Evolutionary conservation across 306 rosid genomes (phyloP).

Genomic region (Trifolium repens): DNA sequence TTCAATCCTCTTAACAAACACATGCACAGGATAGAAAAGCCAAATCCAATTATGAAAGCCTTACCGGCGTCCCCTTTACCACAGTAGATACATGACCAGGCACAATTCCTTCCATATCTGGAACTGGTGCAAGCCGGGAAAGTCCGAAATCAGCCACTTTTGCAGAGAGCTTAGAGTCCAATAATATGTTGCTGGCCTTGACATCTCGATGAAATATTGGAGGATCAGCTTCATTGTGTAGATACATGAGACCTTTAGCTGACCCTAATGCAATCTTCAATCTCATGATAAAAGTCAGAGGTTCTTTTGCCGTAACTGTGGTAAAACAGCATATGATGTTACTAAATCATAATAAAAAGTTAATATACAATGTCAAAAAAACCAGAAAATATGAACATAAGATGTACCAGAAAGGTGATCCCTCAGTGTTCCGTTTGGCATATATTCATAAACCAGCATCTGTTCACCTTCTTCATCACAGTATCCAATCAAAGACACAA

Average conservation of each 20-base stretch:
- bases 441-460: conserved; percentile 95
- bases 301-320: conserved; percentile 61
- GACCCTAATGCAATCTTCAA: conserved; percentile 79
- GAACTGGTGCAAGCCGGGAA: conserved; percentile 93
- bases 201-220: conserved; percentile 96
- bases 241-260: conserved; percentile 88
- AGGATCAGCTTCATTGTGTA: conserved; percentile 96
- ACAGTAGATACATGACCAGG: conserved; percentile 89
- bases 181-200: conserved; percentile 90
- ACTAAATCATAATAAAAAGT: conserved; percentile 5
- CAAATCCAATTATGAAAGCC: conserved; percentile 32
- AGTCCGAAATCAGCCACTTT: conserved; percentile 99
- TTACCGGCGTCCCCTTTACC: conserved; percentile 98
- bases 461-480: conserved; percentile 86
- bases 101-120: conserved; percentile 70
- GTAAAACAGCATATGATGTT: conserved; percentile 32
- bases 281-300: conserved; percentile 72
- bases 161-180: conserved; percentile 69
- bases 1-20: not conserved
- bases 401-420: conserved; percentile 87
- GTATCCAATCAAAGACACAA: conserved; percentile 78
- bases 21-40: not conserved
- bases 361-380: not conserved
- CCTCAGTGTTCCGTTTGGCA: conserved; percentile 88
- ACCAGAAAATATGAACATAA: conserved; percentile 32